These are phyloP conservation scores for Perkinsus chesapeaki DNA, from an alignment of 169 alveolate genomes.

Conservation along the genomic window DNA sequence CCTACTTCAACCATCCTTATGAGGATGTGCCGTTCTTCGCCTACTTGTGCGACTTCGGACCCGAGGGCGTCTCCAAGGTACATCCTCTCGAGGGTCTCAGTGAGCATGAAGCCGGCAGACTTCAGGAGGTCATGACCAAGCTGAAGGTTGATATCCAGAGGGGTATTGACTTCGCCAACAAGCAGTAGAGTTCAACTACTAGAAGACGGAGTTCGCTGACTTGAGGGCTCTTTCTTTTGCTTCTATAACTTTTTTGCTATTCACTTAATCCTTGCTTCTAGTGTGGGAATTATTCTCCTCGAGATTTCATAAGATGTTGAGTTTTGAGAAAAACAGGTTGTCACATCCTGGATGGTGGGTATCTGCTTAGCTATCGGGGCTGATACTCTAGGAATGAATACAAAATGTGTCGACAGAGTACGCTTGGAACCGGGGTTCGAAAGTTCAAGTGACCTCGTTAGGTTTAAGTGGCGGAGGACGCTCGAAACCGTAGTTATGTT, in stretches of 20 bases:
- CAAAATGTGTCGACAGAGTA: no score
- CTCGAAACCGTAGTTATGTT: no score
- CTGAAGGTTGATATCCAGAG: neutral
- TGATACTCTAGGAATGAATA: no score
- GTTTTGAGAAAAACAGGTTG: neutral
- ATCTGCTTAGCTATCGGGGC: no score
- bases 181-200: no score
- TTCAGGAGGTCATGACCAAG: neutral
- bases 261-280: neutral
- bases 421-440: no score
- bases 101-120: neutral
- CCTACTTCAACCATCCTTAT: conserved; percentile 19
- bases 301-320: neutral
- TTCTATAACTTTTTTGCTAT: neutral
- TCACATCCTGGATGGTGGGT: neutral
- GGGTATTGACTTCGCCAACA: neutral
- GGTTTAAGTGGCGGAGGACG: no score
- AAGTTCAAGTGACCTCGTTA: no score
- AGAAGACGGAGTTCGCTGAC: no score
- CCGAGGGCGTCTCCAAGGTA: neutral
- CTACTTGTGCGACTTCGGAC: neutral
- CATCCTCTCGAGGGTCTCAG: neutral
- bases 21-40: conserved; percentile 5
- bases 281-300: neutral
- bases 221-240: neutral